Conservation (phyloP, 257 asterid genomes). For the Solanum peruvianum region DNA sequence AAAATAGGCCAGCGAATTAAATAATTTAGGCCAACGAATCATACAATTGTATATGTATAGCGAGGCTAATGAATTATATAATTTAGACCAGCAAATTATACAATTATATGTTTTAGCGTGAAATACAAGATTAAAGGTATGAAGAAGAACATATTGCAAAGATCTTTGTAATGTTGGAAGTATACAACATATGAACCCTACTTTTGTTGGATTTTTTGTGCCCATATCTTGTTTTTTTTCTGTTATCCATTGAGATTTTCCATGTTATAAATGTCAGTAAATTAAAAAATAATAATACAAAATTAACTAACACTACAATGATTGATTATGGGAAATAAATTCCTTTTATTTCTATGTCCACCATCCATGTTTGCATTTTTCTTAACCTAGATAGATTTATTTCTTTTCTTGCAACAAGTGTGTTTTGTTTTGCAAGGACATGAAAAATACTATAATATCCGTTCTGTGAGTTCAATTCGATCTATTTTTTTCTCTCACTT, state of each 20-base stretch:
- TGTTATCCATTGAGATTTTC: neutral
- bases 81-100: too few species aligned
- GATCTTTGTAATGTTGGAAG: slow-evolving; percentile 14
- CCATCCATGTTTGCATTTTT: neutral
- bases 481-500: neutral
- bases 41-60: too few species aligned
- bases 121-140: too few species aligned
- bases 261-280: slow-evolving; percentile 9
- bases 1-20: too few species aligned
- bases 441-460: neutral
- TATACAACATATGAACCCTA: slow-evolving; percentile 16
- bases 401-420: neutral
- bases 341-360: neutral
- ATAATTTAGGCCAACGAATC: too few species aligned
- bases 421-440: neutral
- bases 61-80: too few species aligned
- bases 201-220: slow-evolving; percentile 11
- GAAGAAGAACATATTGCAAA: neutral
- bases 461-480: neutral
- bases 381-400: neutral
- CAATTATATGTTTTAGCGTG: too few species aligned
- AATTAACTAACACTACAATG: neutral
- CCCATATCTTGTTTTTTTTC: slow-evolving; percentile 42
- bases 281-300: neutral
- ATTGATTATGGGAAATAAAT: slow-evolving; percentile 4